These are phyloP conservation scores for Xerocomellus amylosporus DNA, from an alignment of 768 basidiomycete genomes.

Conservation along the genomic window DNA sequence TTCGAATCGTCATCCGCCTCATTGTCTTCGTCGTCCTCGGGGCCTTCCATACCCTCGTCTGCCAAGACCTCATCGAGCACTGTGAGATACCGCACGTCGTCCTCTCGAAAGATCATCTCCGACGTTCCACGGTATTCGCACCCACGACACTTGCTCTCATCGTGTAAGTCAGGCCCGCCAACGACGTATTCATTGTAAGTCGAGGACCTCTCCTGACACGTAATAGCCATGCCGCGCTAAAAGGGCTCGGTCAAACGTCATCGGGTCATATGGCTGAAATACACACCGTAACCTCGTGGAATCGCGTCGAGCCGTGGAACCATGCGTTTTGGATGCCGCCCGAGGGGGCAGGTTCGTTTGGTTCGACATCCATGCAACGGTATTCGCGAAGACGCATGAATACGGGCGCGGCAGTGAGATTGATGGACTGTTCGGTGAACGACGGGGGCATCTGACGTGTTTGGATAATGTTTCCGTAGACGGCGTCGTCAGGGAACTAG, in stretches of 20 bases:
- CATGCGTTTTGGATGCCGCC: constrained; percentile 45
- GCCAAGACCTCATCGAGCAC: constrained; percentile 4
- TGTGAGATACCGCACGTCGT: constrained; percentile 25
- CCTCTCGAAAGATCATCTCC: constrained; percentile 29
- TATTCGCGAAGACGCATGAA: constrained; percentile 61
- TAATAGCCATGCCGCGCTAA: constrained; percentile 22
- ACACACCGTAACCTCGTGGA: constrained; percentile 27
- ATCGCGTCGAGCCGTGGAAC: constrained; percentile 28
- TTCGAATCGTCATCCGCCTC: constrained; percentile 27
- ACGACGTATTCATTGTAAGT: constrained; percentile 44
- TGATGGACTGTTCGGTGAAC: constrained; percentile 36
- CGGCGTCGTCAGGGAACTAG: constrained; percentile 22
- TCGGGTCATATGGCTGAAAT: not conserved
- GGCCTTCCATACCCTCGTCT: constrained; percentile 17
- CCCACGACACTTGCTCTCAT: constrained; percentile 37
- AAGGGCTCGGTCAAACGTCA: constrained; percentile 3
- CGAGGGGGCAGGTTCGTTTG: constrained; percentile 31
- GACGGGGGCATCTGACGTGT: constrained; percentile 21
- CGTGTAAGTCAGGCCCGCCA: constrained; percentile 41
- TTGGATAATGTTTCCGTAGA: constrained; percentile 21
- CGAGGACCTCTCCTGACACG: constrained; percentile 24
- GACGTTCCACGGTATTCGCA: constrained; percentile 27
- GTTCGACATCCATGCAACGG: constrained; percentile 40
- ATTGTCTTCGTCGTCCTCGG: constrained; percentile 30
- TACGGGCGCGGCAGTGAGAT: constrained; percentile 46